Conservation (phyloP, 2,329 filamentous ascomycete genomes). For the Exophiala aquamarina region DNA sequence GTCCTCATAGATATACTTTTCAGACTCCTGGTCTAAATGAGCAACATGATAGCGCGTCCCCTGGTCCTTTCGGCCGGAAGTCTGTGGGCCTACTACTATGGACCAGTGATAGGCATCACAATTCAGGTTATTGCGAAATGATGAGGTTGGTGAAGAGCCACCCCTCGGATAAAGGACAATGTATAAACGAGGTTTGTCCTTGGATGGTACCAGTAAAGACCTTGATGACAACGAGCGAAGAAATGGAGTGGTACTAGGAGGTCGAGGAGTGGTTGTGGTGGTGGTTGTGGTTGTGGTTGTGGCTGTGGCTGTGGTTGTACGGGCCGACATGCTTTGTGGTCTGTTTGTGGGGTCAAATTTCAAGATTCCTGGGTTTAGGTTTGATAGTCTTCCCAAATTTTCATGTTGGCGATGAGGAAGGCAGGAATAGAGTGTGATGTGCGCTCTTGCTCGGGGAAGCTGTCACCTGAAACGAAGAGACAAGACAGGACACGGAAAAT, state of each 20-base stretch:
- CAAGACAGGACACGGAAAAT: too few relatives aligned
- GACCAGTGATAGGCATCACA: slow-evolving; percentile 29
- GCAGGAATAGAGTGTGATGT: too few relatives aligned
- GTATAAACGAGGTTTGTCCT: slow-evolving; percentile 27
- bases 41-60: slow-evolving; percentile 26
- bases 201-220: slow-evolving; percentile 14
- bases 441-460: too few relatives aligned
- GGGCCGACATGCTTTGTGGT: too few relatives aligned
- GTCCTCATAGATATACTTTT: slow-evolving; percentile 25
- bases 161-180: slow-evolving; percentile 26
- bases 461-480: too few relatives aligned
- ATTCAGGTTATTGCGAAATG: slow-evolving; percentile 22
- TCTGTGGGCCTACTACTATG: slow-evolving; percentile 23
- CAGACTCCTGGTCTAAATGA: slow-evolving; percentile 15
- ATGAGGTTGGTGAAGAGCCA: slow-evolving; percentile 17
- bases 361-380: too few relatives aligned
- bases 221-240: slow-evolving; percentile 23
- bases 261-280: slow-evolving; percentile 4
- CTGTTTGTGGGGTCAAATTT: too few relatives aligned
- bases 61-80: slow-evolving; percentile 14
- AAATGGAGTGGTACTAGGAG: slow-evolving; percentile 10
- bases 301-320: slow-evolving; percentile 6
- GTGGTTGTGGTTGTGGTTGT: slow-evolving; percentile 7
- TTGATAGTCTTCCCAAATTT: too few relatives aligned
- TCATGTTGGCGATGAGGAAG: too few relatives aligned